Evolutionary conservation across 306 rosid genomes (phyloP).

Genomic region (Macrotyloma uniflorum): DNA sequence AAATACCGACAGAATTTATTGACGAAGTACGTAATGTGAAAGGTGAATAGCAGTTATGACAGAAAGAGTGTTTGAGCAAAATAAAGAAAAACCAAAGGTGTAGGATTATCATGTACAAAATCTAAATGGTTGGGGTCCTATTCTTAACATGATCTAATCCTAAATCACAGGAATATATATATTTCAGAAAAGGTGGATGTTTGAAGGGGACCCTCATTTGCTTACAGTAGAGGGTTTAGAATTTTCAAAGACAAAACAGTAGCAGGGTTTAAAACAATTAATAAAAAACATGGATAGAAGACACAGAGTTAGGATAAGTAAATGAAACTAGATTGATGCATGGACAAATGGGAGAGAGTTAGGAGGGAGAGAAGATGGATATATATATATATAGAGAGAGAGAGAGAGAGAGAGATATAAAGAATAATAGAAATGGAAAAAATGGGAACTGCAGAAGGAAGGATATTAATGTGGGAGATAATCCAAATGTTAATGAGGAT

Average conservation of each 20-base stretch:
- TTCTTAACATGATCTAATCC: conserved; percentile 5
- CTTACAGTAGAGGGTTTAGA: neutral
- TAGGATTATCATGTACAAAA: too few relatives aligned
- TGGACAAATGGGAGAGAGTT: neutral
- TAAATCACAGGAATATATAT: neutral
- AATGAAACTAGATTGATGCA: neutral
- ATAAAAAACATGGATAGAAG: neutral
- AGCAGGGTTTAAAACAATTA: neutral
- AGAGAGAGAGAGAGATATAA: too few relatives aligned
- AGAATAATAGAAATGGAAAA: too few relatives aligned
- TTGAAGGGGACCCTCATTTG: neutral
- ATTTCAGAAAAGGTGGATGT: neutral
- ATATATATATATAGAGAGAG: too few relatives aligned
- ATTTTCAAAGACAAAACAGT: conserved; percentile 3
- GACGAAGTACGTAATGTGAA: neutral
- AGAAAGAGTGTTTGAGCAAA: neutral
- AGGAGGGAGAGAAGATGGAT: too few relatives aligned
- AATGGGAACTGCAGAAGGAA: too few relatives aligned
- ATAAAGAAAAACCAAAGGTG: neutral
- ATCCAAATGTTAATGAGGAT: neutral
- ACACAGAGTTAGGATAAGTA: neutral
- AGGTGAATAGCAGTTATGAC: neutral
- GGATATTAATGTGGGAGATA: neutral
- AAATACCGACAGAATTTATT: too few relatives aligned
- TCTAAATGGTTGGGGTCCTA: neutral